These are phyloP conservation scores for Backusella morwellensis DNA, from an alignment of 192 early-diverging fungal species.

Conservation along the genomic window DNA sequence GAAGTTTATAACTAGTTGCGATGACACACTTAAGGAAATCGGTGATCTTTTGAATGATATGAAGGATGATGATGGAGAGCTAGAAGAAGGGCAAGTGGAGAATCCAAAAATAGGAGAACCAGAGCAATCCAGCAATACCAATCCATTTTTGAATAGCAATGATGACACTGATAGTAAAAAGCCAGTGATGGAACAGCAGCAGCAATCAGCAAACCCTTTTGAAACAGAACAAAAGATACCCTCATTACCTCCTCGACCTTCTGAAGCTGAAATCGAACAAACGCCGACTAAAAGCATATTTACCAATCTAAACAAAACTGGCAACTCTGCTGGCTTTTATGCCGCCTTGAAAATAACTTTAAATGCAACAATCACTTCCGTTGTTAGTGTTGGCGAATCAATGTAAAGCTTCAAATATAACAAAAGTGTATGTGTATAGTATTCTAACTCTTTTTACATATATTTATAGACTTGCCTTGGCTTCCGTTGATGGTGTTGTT, in stretches of 20 bases:
- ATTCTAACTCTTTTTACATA: no score
- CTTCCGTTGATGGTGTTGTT: slow-evolving; percentile 5
- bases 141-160: not conserved
- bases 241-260: not conserved
- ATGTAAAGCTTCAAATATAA: not conserved
- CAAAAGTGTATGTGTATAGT: not conserved
- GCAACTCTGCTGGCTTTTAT: not conserved
- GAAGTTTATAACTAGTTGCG: slow-evolving; percentile 6
- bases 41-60: slow-evolving; percentile 13
- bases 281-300: not conserved
- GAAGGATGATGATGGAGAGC: not conserved
- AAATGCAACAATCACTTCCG: not conserved
- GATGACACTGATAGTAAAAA: not conserved
- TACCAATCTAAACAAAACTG: not conserved
- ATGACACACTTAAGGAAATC: slow-evolving; percentile 17
- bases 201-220: not conserved
- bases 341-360: not conserved
- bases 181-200: not conserved
- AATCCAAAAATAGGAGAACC: not conserved
- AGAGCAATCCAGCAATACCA: not conserved
- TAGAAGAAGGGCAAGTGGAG: not conserved
- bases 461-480: not conserved
- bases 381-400: slow-evolving; percentile 15
- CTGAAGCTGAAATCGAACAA: not conserved
- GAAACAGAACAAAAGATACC: not conserved